Percentiles rank a stretch among this genome's conserved stretches.
These are phyloP conservation scores for Acanthamoeba sp. DNA, from an alignment of 208 protist species.

Conservation along the genomic window DNA sequence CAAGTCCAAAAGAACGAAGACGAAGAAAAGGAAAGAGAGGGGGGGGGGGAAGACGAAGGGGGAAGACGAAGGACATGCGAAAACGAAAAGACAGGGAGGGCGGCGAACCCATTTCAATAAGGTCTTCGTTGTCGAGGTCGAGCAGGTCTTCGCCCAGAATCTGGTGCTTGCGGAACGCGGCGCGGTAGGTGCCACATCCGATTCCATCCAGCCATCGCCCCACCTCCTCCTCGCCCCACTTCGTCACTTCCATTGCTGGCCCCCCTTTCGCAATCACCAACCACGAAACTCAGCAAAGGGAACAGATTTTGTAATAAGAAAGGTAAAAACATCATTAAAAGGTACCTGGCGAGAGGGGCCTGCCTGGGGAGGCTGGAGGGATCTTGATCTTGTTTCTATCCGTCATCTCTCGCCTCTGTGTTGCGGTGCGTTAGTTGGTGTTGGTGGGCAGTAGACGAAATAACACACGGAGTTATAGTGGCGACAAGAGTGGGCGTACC, in stretches of 20 bases:
- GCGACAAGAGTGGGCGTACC: too few species aligned
- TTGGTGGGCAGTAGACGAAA: too few species aligned
- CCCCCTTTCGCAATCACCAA: neutral
- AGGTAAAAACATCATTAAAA: neutral
- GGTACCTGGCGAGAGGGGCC: neutral
- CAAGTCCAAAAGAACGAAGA: neutral
- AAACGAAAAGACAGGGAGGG: neutral
- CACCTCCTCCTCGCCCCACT: constrained; percentile 26
- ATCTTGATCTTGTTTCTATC: neutral
- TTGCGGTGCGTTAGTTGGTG: neutral
- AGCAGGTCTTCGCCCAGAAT: constrained; percentile 35
- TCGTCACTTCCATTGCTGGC: neutral
- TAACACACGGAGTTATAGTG: too few species aligned
- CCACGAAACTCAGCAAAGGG: neutral
- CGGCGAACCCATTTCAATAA: constrained; percentile 33
- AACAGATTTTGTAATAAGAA: neutral
- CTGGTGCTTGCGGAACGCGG: constrained; percentile 17
- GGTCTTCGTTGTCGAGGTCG: constrained; percentile 60
- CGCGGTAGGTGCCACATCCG: neutral
- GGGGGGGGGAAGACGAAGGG: neutral
- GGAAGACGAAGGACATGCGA: neutral
- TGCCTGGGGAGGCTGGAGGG: neutral
- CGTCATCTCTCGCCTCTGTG: neutral
- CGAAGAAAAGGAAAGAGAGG: neutral
- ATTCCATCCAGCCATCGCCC: constrained; percentile 11